These are phyloP conservation scores for Paecilomyces fulvus DNA, from an alignment of 2,329 filamentous ascomycete species.

Conservation along the genomic window DNA sequence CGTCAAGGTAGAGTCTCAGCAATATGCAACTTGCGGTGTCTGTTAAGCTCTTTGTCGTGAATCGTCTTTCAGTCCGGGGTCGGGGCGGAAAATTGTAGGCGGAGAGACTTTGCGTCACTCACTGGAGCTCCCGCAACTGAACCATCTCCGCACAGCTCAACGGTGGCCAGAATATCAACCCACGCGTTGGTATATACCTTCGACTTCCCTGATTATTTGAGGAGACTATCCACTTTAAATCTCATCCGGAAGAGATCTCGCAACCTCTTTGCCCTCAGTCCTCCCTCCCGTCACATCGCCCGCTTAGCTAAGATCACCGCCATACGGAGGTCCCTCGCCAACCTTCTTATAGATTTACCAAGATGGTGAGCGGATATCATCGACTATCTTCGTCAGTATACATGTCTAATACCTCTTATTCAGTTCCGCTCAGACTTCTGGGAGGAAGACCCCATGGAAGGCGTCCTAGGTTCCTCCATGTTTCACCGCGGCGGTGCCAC, in stretches of 20 bases:
- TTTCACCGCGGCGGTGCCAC: constrained; percentile 41
- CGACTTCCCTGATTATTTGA: too few relatives aligned
- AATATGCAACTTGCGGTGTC: not conserved
- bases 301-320: not conserved
- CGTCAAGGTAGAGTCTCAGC: not conserved
- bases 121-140: constrained; percentile 9
- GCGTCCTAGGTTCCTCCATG: constrained; percentile 47
- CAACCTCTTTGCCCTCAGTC: not conserved
- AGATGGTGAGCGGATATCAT: constrained; percentile 1
- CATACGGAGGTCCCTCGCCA: not conserved
- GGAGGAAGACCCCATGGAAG: constrained; percentile 44
- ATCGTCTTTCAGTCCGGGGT: constrained; percentile 18
- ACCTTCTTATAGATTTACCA: not conserved
- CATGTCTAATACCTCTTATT: not conserved
- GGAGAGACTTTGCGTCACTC: constrained; percentile 33
- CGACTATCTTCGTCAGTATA: constrained; percentile 2
- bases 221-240: not conserved
- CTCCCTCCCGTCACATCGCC: not conserved
- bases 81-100: constrained; percentile 33
- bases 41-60: not conserved
- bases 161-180: not conserved
- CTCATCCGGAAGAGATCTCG: not conserved
- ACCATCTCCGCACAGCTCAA: not conserved
- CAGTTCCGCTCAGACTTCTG: constrained; percentile 43
- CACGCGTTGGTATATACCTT: not conserved